Conservation (phyloP, 73 alveolate species). For the Tetrahymena malaccensis region DNA sequence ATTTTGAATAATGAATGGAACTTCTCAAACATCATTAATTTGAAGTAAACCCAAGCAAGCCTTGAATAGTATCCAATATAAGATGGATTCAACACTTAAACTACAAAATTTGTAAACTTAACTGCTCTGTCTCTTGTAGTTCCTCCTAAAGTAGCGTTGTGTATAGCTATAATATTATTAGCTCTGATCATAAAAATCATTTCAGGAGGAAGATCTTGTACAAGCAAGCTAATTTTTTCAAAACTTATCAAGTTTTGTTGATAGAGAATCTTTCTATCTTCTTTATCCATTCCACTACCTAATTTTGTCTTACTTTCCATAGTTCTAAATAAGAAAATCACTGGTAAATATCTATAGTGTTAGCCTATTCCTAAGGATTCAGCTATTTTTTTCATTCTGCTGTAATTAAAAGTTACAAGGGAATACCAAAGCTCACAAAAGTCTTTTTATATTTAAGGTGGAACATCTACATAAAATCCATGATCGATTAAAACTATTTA, state of each 20-base stretch:
- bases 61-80: neutral
- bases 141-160: conserved; percentile 59
- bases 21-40: neutral
- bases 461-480: conserved; percentile 48
- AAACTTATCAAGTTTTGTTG: conserved; percentile 51
- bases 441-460: conserved; percentile 14
- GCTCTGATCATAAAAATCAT: conserved; percentile 67
- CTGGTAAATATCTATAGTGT: conserved; percentile 40
- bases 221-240: conserved; percentile 51
- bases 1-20: neutral
- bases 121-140: conserved; percentile 41
- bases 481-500: conserved; percentile 50
- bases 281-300: conserved; percentile 61
- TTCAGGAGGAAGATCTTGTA: conserved; percentile 62
- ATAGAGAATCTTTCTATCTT: conserved; percentile 52
- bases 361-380: conserved; percentile 33
- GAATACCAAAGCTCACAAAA: conserved; percentile 48
- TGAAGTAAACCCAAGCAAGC: neutral
- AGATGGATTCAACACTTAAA: neutral
- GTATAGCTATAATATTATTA: conserved; percentile 63
- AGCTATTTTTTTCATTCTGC: conserved; percentile 22
- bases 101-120: conserved; percentile 16
- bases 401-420: conserved; percentile 35
- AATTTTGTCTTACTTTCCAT: conserved; percentile 28
- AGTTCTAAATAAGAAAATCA: conserved; percentile 46